Percentiles rank a stretch among this genome's conserved stretches.
These are phyloP conservation scores for Rhynchosporium secalis DNA, from an alignment of 2,329 filamentous ascomycete species.

Conservation along the genomic window DNA sequence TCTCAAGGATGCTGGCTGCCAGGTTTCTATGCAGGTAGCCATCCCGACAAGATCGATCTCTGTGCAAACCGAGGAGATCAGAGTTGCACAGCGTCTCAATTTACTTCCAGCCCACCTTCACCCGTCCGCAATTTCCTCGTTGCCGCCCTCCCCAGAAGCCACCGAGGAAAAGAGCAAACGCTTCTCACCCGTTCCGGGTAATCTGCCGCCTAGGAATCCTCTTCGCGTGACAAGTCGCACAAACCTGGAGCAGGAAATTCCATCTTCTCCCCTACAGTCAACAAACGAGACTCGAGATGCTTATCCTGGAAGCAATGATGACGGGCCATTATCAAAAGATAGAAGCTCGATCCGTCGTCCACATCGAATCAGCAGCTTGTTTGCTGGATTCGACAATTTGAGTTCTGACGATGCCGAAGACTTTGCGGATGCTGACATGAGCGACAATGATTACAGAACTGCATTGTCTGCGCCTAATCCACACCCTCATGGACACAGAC, in stretches of 20 bases:
- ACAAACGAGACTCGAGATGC: constrained; percentile 56
- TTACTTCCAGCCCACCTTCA: constrained; percentile 76
- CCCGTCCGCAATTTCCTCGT: constrained; percentile 70
- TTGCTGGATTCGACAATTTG: constrained; percentile 76
- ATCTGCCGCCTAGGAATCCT: constrained; percentile 60
- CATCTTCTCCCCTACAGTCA: constrained; percentile 49
- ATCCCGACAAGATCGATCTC: constrained; percentile 47
- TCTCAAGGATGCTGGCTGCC: constrained; percentile 78
- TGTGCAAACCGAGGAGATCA: constrained; percentile 87
- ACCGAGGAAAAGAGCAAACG: constrained; percentile 39
- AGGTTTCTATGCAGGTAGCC: constrained; percentile 61
- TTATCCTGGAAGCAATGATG: constrained; percentile 79
- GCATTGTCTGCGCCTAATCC: constrained; percentile 64
- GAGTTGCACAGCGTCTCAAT: constrained; percentile 74
- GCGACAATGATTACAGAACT: constrained; percentile 67
- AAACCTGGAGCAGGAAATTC: constrained; percentile 48
- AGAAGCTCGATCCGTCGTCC: constrained; percentile 63
- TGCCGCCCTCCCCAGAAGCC: constrained; percentile 55
- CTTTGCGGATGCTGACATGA: constrained; percentile 60
- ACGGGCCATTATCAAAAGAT: constrained; percentile 63
- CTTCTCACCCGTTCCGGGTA: constrained; percentile 54
- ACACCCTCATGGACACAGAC: constrained; percentile 25
- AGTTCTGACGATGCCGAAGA: constrained; percentile 68
- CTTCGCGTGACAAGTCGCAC: constrained; percentile 51
- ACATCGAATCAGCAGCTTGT: constrained; percentile 79